Conservation (phyloP, 306 rosid genomes). For the Cajanus cajan region DNA sequence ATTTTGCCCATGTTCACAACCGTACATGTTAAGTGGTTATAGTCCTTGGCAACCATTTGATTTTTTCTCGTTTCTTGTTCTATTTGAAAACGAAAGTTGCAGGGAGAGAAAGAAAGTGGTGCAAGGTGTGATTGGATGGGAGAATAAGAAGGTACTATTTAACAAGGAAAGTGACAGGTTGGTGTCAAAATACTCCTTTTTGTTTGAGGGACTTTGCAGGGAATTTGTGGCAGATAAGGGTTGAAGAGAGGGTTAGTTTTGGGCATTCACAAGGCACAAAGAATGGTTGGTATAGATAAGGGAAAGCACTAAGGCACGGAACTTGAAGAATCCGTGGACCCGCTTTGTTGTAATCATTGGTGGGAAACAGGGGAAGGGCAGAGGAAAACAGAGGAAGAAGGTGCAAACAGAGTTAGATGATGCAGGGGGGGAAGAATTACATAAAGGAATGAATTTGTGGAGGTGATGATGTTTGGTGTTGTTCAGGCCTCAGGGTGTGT, state of each 20-base stretch:
- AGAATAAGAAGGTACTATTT: constrained; percentile 33
- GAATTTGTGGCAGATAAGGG: background rate
- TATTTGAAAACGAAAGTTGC: constrained; percentile 27
- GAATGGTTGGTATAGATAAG: background rate
- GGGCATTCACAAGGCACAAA: constrained; percentile 23
- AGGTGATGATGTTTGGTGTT: background rate
- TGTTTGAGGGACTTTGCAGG: background rate
- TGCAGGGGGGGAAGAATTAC: background rate
- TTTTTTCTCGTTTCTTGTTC: constrained; percentile 29
- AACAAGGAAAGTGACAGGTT: constrained; percentile 18
- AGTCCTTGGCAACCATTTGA: constrained; percentile 46
- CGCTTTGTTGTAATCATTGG: constrained; percentile 41
- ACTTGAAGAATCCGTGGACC: constrained; percentile 62
- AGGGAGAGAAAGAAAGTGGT: background rate
- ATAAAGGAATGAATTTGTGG: background rate
- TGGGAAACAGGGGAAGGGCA: background rate
- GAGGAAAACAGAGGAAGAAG: background rate
- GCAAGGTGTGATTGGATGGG: constrained; percentile 18
- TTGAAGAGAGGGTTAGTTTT: constrained; percentile 22
- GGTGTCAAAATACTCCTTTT: background rate
- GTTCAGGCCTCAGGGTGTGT: background rate
- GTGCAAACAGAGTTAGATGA: background rate
- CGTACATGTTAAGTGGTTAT: constrained; percentile 41
- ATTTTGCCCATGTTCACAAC: constrained; percentile 53
- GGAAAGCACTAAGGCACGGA: constrained; percentile 43